Evolutionary conservation across 768 basidiomycete genomes (phyloP).

Genomic region (Collybia sordida): DNA sequence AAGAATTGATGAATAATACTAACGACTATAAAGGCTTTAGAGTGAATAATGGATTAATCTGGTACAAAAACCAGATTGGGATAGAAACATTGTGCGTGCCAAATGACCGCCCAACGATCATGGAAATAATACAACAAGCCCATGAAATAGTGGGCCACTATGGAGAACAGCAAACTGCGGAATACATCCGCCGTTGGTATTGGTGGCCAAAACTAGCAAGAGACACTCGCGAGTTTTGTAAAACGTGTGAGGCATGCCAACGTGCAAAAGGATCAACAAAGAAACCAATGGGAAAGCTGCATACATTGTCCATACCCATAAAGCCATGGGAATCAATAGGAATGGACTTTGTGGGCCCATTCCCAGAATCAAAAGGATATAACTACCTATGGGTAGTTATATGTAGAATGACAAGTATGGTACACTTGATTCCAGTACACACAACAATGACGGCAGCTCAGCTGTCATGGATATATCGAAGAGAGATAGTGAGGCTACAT

Average conservation of each 20-base stretch:
- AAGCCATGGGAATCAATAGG: too few species aligned
- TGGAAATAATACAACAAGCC: slow-evolving; percentile 16
- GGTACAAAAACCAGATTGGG: slow-evolving; percentile 1
- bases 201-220: too few species aligned
- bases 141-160: slow-evolving; percentile 33
- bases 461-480: too few species aligned
- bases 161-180: slow-evolving; percentile 20
- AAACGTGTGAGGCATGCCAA: neutral
- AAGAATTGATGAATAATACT: neutral
- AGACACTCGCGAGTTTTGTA: too few species aligned
- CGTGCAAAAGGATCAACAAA: neutral
- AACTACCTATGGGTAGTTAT: too few species aligned
- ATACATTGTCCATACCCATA: neutral
- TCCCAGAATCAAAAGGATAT: too few species aligned
- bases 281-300: neutral
- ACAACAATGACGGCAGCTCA: too few species aligned
- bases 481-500: too few species aligned
- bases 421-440: too few species aligned
- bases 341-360: too few species aligned
- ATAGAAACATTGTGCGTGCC: slow-evolving; percentile 20
- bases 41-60: neutral
- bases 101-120: slow-evolving; percentile 4
- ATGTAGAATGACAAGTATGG: too few species aligned
- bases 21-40: neutral
- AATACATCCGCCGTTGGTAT: slow-evolving; percentile 27